phyloP scores from a whole-genome alignment of 345 rosid species.

The Populus pruinosa region DNA sequence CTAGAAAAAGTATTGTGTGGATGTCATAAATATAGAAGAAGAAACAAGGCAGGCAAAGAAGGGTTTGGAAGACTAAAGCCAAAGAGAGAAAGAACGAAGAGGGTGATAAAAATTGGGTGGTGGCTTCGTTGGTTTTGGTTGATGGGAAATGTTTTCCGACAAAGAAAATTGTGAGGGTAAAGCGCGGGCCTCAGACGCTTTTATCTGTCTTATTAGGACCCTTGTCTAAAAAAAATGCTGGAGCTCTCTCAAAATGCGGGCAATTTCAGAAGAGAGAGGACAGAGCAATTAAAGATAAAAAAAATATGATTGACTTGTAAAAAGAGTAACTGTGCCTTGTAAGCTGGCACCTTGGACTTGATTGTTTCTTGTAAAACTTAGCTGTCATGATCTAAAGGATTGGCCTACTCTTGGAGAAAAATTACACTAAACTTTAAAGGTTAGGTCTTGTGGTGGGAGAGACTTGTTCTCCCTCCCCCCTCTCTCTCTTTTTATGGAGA shows the following conservation, averaged over 20 bases:
- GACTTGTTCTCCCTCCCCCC: too few relatives aligned
- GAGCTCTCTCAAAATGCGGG: constrained; percentile 11
- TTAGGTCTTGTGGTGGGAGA: too few relatives aligned
- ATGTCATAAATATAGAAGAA: constrained; percentile 14
- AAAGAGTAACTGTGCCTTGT: not conserved
- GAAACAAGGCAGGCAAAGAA: not conserved
- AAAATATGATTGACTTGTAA: constrained; percentile 8
- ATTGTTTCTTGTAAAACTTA: not conserved
- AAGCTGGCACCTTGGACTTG: not conserved
- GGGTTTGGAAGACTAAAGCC: not conserved
- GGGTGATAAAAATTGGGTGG: constrained; percentile 2
- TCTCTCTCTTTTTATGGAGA: too few relatives aligned
- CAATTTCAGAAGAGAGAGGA: not conserved
- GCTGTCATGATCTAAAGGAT: not conserved
- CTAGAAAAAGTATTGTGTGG: not conserved
- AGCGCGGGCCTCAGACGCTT: constrained; percentile 4
- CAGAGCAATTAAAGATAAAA: not conserved
- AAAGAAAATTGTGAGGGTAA: constrained; percentile 2
- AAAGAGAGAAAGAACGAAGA: not conserved
- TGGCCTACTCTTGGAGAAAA: not conserved
- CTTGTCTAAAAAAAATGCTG: not conserved
- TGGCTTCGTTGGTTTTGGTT: constrained; percentile 12
- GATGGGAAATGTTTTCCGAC: not conserved
- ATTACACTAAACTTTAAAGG: not conserved
- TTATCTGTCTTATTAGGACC: not conserved